These are phyloP conservation scores for Metschnikowia kofuensis DNA, from an alignment of 805 yeast genomes.

Conservation along the genomic window DNA sequence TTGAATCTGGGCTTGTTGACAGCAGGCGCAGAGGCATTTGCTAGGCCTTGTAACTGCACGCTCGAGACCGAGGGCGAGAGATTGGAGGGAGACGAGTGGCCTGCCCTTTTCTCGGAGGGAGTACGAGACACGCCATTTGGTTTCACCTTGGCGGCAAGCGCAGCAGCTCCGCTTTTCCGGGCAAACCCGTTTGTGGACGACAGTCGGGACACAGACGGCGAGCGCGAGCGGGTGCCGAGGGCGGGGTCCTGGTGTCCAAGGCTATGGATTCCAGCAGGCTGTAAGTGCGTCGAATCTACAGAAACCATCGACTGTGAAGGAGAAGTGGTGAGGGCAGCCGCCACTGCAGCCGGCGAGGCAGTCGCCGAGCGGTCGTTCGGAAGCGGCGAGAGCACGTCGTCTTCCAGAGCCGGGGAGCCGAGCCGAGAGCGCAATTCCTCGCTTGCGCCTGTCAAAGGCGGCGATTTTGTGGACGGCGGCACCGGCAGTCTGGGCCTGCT, in stretches of 20 bases:
- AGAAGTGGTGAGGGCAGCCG: not conserved
- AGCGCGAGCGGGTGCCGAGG: conserved; percentile 2
- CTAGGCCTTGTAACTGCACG: conserved; percentile 12
- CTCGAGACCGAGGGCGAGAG: conserved; percentile 14
- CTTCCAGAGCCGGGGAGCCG: conserved; percentile 2
- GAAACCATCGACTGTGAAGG: conserved; percentile 8
- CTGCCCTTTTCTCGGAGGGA: conserved; percentile 18
- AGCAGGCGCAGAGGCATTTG: conserved; percentile 6
- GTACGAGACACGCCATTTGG: conserved; percentile 20
- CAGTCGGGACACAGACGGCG: conserved; percentile 20
- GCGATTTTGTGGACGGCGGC: not conserved
- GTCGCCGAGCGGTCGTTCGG: conserved; percentile 17
- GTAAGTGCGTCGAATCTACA: not conserved
- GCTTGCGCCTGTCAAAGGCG: not conserved
- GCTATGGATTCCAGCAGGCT: no score
- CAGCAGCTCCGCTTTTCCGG: conserved; percentile 10
- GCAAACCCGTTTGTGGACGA: conserved; percentile 14
- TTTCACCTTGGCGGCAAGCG: conserved; percentile 12
- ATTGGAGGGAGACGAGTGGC: conserved; percentile 8
- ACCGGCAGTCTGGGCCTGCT: conserved; percentile 12
- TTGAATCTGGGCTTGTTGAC: conserved; percentile 45
- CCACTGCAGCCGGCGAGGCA: conserved; percentile 3
- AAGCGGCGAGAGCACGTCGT: conserved; percentile 19
- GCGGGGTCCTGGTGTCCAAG: no score
- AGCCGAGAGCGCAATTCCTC: no score